These are phyloP conservation scores for Kregervanrija delftensis DNA, from an alignment of 805 yeast species.

Conservation along the genomic window DNA sequence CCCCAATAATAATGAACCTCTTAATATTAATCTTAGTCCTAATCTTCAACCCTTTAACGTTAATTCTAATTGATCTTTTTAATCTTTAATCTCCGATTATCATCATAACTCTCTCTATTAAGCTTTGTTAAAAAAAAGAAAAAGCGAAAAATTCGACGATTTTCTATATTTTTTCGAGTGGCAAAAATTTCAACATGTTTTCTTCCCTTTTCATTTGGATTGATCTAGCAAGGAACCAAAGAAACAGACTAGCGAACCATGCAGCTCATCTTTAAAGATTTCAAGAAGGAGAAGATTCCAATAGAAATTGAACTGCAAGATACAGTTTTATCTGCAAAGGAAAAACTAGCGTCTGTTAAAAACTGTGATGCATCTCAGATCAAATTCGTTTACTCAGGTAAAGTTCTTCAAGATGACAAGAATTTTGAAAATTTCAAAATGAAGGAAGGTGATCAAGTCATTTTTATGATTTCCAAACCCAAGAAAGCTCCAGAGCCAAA, in stretches of 20 bases:
- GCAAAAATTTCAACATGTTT: neutral
- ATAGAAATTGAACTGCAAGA: slow-evolving; percentile 67
- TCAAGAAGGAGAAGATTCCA: slow-evolving; percentile 83
- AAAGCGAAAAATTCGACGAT: no score
- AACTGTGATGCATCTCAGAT: slow-evolving; percentile 66
- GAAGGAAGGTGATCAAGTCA: slow-evolving; percentile 81
- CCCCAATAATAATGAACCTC: no score
- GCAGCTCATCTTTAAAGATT: slow-evolving; percentile 83
- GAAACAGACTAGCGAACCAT: slow-evolving; percentile 28
- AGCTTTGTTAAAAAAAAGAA: no score
- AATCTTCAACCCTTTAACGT: no score
- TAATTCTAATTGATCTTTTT: no score
- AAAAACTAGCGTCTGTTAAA: slow-evolving; percentile 60
- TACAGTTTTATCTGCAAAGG: slow-evolving; percentile 65
- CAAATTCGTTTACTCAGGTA: slow-evolving; percentile 86
- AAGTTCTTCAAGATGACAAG: slow-evolving; percentile 80
- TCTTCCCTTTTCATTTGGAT: no score
- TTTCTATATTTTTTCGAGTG: neutral
- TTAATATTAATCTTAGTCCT: no score
- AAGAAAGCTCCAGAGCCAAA: slow-evolving; percentile 28
- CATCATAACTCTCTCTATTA: no score
- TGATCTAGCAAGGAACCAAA: neutral
- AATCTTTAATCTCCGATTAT: no score
- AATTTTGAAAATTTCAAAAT: slow-evolving; percentile 65
- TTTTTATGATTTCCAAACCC: slow-evolving; percentile 78